Base-by-base conservation (phyloP, 2,329 filamentous ascomycete species). In the Trichoderma koningii region DNA sequence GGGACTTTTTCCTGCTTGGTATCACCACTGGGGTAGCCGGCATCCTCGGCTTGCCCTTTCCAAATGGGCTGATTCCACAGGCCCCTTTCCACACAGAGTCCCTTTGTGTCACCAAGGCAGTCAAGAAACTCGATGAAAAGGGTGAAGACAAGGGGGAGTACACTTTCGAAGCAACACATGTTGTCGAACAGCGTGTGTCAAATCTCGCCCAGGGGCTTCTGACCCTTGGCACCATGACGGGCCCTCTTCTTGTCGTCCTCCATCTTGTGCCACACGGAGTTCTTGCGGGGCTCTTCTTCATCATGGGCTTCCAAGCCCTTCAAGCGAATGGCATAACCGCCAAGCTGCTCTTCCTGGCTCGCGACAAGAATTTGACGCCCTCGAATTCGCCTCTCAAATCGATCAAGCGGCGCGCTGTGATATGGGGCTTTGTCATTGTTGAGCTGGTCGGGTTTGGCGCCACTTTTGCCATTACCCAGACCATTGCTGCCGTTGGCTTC, bases 391-490 rank as follows among this genome's bases (percentile, higher is more conserved):
- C 89, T 0, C 80, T 93, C 1, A 80, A 81, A 55, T 76, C 79
- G n/a, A 77, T 91, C 34, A 77, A 79, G n/a, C 84, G 89, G n/a
- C 84, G 86, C 44, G 71, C 72, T 15, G 85, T 87, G n/a, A 80
- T 93, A 67, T 93, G 89, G 89, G 76, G 78, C 4, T 94, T 93
- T 71, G 88, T 92, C 6, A 77, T 76, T 7, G 76, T 92, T 41
- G 87, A 93, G 76, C 77, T 93, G 4, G 26, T 88, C 50, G 89
- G 86, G 0, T 93, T 93, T 70, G 90, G 82, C 3, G 90, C 88
- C 23, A 94, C 91, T 0, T 93, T 94, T 74, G 90, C 91, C 66
- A 91, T 93, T 71, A 93, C 91, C 0, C 88, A 94, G 77, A 93
- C 91, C 0, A 89, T 93, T 56, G 91, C 90, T 3, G 91, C 91